Evolutionary conservation across 2,329 filamentous ascomycete species (phyloP).

Genomic region (Incumbomyces delicatus): DNA sequence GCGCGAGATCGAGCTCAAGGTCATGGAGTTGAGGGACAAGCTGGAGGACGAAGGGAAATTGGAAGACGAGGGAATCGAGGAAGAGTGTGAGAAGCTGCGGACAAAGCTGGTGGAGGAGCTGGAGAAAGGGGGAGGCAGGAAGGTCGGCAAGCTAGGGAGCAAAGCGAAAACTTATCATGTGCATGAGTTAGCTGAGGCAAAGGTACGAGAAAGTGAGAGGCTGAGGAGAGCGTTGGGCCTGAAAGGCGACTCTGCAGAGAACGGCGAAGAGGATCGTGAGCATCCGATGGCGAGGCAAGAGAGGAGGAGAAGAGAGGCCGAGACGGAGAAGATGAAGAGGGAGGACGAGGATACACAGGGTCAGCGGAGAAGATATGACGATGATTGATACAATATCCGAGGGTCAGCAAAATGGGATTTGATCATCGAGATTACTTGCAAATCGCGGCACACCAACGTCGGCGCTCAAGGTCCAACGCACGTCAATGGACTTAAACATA

Average conservation of each 20-base stretch:
- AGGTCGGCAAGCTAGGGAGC: conserved; percentile 25
- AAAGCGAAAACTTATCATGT: conserved; percentile 73
- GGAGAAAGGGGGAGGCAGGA: conserved; percentile 26
- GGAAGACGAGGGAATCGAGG: conserved; percentile 86
- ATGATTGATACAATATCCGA: no score
- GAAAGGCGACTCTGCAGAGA: conserved; percentile 51
- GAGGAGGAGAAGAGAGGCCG: conserved; percentile 31
- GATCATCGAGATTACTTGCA: no score
- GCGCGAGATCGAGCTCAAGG: conserved; percentile 83
- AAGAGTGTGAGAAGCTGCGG: conserved; percentile 56
- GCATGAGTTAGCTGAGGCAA: conserved; percentile 90
- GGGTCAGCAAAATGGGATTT: no score
- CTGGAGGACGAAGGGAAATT: conserved; percentile 68
- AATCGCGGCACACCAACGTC: no score
- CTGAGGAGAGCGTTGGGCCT: conserved; percentile 81
- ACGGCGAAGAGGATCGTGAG: conserved; percentile 26
- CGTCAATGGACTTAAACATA: no score
- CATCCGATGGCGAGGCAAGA: conserved; percentile 38
- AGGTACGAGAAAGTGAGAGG: conserved; percentile 89
- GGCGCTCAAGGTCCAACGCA: no score
- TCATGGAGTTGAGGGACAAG: conserved; percentile 78
- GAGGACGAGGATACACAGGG: conserved; percentile 22
- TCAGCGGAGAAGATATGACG: no score
- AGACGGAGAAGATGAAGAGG: conserved; percentile 20
- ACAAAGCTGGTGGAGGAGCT: conserved; percentile 52